These are phyloP conservation scores for Candida yuanshanica DNA, from an alignment of 805 yeast genomes.

Conservation along the genomic window DNA sequence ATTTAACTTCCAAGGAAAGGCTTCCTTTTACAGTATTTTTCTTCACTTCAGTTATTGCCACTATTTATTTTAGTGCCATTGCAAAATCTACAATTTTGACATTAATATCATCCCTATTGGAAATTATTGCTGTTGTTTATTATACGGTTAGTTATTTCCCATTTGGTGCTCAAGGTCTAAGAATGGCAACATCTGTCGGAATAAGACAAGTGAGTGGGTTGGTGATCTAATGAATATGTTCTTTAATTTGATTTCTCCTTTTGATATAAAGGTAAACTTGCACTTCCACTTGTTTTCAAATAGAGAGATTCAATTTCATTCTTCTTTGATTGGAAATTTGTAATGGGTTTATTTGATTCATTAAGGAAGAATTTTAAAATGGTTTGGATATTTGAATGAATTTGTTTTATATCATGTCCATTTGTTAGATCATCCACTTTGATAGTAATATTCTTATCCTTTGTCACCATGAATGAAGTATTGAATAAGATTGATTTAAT, in stretches of 20 bases:
- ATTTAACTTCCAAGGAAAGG: constrained; percentile 69
- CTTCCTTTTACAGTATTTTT: constrained; percentile 76
- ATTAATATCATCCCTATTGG: constrained; percentile 65
- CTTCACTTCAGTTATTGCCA: constrained; percentile 71
- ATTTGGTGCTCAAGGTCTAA: constrained; percentile 77
- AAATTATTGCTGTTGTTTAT: constrained; percentile 81
- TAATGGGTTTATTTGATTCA: constrained; percentile 40
- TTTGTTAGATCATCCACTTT: constrained; percentile 43
- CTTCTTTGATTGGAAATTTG: constrained; percentile 47
- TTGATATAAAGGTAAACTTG: constrained; percentile 50
- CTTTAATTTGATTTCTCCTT: background rate
- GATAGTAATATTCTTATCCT: constrained; percentile 56
- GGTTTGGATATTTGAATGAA: constrained; percentile 48
- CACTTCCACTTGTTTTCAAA: constrained; percentile 62
- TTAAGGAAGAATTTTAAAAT: constrained; percentile 44
- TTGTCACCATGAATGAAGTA: constrained; percentile 55
- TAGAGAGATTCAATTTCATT: constrained; percentile 45
- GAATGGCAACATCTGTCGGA: constrained; percentile 52
- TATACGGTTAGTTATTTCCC: constrained; percentile 94
- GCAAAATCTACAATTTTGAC: constrained; percentile 69
- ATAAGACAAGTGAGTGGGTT: constrained; percentile 35
- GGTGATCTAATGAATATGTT: constrained; percentile 5
- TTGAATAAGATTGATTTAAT: constrained; percentile 58
- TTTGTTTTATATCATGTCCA: constrained; percentile 15
- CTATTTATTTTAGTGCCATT: constrained; percentile 72